These are phyloP conservation scores for Phytophthora meadii DNA, from an alignment of 352 stramenopile species.

Conservation along the genomic window DNA sequence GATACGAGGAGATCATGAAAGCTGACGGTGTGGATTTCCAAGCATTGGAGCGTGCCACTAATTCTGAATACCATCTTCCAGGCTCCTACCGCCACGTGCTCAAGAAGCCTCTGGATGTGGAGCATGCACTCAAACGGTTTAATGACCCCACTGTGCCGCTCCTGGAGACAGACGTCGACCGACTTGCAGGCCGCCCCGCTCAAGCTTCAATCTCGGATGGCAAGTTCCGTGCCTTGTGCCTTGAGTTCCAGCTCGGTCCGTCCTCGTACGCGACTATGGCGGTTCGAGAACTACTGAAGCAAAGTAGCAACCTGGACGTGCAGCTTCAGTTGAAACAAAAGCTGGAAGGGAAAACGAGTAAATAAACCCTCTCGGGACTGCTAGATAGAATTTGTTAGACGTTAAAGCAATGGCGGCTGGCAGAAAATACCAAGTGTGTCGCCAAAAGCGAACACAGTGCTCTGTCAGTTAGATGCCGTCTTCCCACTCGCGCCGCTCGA, in stretches of 20 bases:
- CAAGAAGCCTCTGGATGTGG: constrained; percentile 88
- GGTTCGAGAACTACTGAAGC: constrained; percentile 96
- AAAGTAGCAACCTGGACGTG: constrained; percentile 84
- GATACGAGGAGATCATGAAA: constrained; percentile 69
- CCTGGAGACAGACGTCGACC: constrained; percentile 94
- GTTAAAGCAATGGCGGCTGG: constrained; percentile 2
- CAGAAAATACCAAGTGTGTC: constrained; percentile 11
- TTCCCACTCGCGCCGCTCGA: constrained; percentile 75
- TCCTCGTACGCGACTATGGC: constrained; percentile 97
- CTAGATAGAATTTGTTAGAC: constrained; percentile 25
- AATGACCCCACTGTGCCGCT: constrained; percentile 92
- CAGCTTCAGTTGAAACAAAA: constrained; percentile 67
- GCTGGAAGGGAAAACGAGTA: constrained; percentile 25
- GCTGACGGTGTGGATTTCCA: constrained; percentile 76
- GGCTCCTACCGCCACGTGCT: constrained; percentile 95
- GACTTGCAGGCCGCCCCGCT: constrained; percentile 41
- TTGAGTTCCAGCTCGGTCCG: constrained; percentile 84
- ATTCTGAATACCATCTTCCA: constrained; percentile 91
- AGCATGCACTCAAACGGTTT: constrained; percentile 93
- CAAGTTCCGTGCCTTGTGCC: constrained; percentile 72
- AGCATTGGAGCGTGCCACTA: constrained; percentile 66
- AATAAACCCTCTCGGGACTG: constrained; percentile 7
- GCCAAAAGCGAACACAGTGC: not conserved
- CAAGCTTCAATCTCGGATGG: constrained; percentile 66
- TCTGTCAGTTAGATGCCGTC: constrained; percentile 40